Evolutionary conservation across 371 early-diverging fungal species (phyloP).

Genomic region (Mucor racemosus): DNA sequence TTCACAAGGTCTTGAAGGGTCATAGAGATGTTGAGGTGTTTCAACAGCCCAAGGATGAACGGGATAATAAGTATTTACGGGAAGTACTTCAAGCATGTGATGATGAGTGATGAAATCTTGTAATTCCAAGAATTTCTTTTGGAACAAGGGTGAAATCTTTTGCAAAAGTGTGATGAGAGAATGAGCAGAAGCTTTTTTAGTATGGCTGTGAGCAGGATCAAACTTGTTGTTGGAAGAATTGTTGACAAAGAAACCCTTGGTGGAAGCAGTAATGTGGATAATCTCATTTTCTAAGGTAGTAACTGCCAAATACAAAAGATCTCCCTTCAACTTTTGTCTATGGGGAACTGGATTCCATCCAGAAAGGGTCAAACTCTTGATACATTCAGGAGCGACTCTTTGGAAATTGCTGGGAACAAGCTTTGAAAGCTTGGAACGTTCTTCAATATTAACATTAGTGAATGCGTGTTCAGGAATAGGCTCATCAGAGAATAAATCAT

Average conservation of each 20-base stretch:
- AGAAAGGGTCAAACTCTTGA: conserved; percentile 80
- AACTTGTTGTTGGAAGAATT: conserved; percentile 75
- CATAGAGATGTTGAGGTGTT: conserved; percentile 58
- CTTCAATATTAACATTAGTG: conserved; percentile 59
- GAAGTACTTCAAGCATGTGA: conserved; percentile 84
- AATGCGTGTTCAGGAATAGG: conserved; percentile 62
- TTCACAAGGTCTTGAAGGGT: conserved; percentile 73
- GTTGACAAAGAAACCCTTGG: conserved; percentile 89
- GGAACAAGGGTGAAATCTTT: conserved; percentile 75
- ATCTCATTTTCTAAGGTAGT: conserved; percentile 83
- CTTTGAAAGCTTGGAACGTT: conserved; percentile 55
- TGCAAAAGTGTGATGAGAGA: conserved; percentile 75
- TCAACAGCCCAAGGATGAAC: conserved; percentile 86
- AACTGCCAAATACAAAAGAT: conserved; percentile 84
- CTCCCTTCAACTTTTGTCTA: conserved; percentile 75
- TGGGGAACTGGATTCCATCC: conserved; percentile 94
- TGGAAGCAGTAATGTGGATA: conserved; percentile 83
- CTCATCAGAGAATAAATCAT: conserved; percentile 45
- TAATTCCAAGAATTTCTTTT: conserved; percentile 65
- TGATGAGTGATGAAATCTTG: conserved; percentile 70
- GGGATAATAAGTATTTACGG: conserved; percentile 67
- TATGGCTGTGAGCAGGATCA: conserved; percentile 65
- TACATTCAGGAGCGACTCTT: conserved; percentile 64
- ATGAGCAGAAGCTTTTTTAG: conserved; percentile 59
- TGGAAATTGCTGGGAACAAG: conserved; percentile 63